A percentile compares a stretch with the other conserved stretches of the same genome.
Conservation (phyloP, 768 basidiomycete genomes). For the Boletus speciosus region DNA sequence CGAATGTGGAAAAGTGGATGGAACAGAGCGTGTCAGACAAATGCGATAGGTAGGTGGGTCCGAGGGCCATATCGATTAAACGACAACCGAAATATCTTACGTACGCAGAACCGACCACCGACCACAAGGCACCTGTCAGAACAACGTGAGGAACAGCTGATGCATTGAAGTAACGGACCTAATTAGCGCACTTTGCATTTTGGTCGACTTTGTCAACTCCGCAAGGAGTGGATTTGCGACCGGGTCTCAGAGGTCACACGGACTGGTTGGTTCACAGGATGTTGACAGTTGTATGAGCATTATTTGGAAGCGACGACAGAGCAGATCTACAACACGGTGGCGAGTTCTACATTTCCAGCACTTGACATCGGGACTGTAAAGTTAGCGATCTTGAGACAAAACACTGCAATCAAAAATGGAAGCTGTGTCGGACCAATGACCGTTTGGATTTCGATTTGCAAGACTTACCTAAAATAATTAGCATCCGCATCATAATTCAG, state of each 20-base stretch:
- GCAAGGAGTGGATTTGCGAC: slow-evolving; percentile 25
- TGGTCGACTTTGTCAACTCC: slow-evolving; percentile 29
- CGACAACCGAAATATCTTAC: slow-evolving; percentile 35
- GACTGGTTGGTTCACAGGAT: slow-evolving; percentile 11
- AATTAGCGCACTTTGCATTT: slow-evolving; percentile 34
- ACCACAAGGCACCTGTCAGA: slow-evolving; percentile 35
- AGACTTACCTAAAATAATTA: slow-evolving; percentile 28
- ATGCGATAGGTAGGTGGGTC: slow-evolving; percentile 35
- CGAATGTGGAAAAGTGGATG: slow-evolving; percentile 34
- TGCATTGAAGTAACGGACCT: slow-evolving; percentile 27
- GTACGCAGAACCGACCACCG: slow-evolving; percentile 27
- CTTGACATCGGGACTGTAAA: slow-evolving; percentile 21
- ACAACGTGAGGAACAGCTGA: slow-evolving; percentile 27
- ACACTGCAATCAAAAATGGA: slow-evolving; percentile 19
- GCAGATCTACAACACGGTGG: slow-evolving; percentile 27
- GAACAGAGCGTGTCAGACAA: slow-evolving; percentile 28
- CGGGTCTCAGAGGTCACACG: slow-evolving; percentile 27
- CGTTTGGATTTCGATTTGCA: not conserved
- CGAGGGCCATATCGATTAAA: slow-evolving; percentile 38
- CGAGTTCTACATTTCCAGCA: slow-evolving; percentile 22
- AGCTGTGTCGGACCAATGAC: slow-evolving; percentile 11
- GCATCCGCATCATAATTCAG: slow-evolving; percentile 17
- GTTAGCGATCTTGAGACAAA: slow-evolving; percentile 17
- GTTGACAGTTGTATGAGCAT: slow-evolving; percentile 26
- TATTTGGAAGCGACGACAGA: slow-evolving; percentile 20